Conservation (phyloP, 768 basidiomycete genomes). For the Lactarius psammicola region DNA sequence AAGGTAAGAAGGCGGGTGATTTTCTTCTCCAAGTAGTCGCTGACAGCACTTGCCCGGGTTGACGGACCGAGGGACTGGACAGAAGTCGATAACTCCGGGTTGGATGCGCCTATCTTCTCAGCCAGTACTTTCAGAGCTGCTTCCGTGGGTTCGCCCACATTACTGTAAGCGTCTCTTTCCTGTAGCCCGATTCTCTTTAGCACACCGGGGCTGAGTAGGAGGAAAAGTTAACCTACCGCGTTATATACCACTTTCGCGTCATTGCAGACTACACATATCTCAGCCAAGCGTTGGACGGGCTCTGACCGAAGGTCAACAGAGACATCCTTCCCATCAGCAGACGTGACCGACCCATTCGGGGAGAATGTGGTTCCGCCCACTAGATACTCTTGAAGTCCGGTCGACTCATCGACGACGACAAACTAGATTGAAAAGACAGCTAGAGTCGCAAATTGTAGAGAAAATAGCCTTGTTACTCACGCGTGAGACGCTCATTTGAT, state of each 20-base stretch:
- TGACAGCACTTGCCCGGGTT: constrained; percentile 78
- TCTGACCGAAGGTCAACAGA: constrained; percentile 59
- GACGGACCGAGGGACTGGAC: constrained; percentile 55
- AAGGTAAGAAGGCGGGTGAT: constrained; percentile 88
- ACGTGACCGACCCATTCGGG: constrained; percentile 71
- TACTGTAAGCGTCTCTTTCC: constrained; percentile 78
- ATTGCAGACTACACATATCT: constrained; percentile 92
- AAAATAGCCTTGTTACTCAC: constrained; percentile 39
- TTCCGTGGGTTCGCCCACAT: constrained; percentile 96
- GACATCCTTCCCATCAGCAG: constrained; percentile 60
- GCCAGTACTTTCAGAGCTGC: constrained; percentile 93
- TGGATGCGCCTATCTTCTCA: constrained; percentile 86
- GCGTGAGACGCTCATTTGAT: constrained; percentile 94
- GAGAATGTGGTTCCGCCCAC: constrained; percentile 95
- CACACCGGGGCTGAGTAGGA: not conserved
- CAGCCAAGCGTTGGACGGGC: constrained; percentile 79
- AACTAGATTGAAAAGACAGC: constrained; percentile 49
- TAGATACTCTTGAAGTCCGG: constrained; percentile 59
- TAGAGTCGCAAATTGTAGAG: not conserved
- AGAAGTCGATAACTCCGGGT: constrained; percentile 55
- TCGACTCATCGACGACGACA: constrained; percentile 60
- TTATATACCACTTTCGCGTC: constrained; percentile 90
- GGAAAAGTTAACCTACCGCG: constrained; percentile 45
- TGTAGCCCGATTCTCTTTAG: constrained; percentile 35
- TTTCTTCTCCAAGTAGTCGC: constrained; percentile 71